These are phyloP conservation scores for Diddensiella transvaalensis DNA, from an alignment of 805 yeast genomes.

Conservation along the genomic window DNA sequence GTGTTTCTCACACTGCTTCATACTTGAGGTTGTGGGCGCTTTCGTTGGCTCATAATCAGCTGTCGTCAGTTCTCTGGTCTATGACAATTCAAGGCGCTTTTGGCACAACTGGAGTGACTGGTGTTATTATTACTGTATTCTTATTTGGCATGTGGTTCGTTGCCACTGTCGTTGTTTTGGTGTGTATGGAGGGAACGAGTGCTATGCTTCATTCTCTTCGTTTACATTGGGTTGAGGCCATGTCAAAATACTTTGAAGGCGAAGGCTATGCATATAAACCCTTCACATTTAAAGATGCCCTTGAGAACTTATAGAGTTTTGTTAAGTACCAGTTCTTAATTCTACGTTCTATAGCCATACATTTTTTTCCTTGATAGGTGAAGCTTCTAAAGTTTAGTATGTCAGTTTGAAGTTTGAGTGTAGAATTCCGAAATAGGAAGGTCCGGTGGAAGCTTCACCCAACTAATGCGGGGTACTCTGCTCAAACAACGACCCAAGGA, in stretches of 20 bases:
- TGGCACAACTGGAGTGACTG: constrained; percentile 57
- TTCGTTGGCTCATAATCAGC: constrained; percentile 93
- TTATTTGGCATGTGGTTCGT: constrained; percentile 95
- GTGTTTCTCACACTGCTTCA: constrained; percentile 97
- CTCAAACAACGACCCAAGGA: too few relatives aligned
- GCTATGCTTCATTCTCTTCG: constrained; percentile 98
- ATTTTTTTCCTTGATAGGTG: too few relatives aligned
- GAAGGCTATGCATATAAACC: constrained; percentile 91
- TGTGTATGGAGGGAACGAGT: constrained; percentile 97
- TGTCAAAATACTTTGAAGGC: constrained; percentile 97
- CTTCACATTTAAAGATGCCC: constrained; percentile 51
- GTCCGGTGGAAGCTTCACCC: too few relatives aligned
- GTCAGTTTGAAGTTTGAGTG: too few relatives aligned
- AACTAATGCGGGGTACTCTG: too few relatives aligned
- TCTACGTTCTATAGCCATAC: too few relatives aligned
- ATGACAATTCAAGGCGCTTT: constrained; percentile 91
- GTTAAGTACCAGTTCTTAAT: too few relatives aligned
- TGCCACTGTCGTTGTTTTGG: constrained; percentile 85
- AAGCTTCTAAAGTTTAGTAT: too few relatives aligned
- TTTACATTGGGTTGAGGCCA: constrained; percentile 98
- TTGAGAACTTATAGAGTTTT: constrained; percentile 2
- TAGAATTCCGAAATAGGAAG: too few relatives aligned
- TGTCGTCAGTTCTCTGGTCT: constrained; percentile 88
- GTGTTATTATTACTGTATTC: constrained; percentile 67
- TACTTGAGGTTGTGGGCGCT: constrained; percentile 95